Conservation (phyloP, 2,329 filamentous ascomycete genomes). For the Fusarium avenaceum region DNA sequence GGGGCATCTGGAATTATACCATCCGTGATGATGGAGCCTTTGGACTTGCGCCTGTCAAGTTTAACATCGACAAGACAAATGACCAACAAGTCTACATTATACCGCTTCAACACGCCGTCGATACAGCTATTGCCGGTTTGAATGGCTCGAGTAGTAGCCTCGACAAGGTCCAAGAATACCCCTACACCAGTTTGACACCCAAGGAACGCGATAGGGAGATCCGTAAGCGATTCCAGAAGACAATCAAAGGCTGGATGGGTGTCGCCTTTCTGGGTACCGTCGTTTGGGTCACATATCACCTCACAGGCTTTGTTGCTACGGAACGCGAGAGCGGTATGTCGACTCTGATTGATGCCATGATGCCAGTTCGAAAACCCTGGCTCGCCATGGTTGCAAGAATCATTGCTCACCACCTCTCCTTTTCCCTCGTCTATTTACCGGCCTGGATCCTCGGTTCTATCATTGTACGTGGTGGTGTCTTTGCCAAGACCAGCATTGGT, state of each 20-base stretch:
- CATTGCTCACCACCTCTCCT: constrained; percentile 82
- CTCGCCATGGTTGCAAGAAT: constrained; percentile 83
- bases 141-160: constrained; percentile 60
- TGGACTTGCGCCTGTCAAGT: constrained; percentile 65
- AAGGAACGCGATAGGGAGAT: constrained; percentile 76
- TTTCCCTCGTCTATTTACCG: constrained; percentile 83
- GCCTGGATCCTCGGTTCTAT: constrained; percentile 84
- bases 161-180: constrained; percentile 70
- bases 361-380: constrained; percentile 81
- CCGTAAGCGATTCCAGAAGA: constrained; percentile 75
- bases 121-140: constrained; percentile 75
- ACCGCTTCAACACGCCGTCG: constrained; percentile 83
- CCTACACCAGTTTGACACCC: constrained; percentile 79
- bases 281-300: constrained; percentile 86
- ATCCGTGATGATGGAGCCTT: constrained; percentile 81
- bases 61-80: constrained; percentile 77
- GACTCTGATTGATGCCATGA: constrained; percentile 91
- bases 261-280: constrained; percentile 84
- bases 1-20: constrained; percentile 86
- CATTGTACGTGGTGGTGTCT: constrained; percentile 74
- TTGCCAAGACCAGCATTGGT: constrained; percentile 70
- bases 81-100: constrained; percentile 82
- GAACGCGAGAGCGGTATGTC: constrained; percentile 91
- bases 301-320: constrained; percentile 86
- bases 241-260: constrained; percentile 81